Conservation (phyloP, 768 basidiomycete genomes). For the Boletus edulis region DNA sequence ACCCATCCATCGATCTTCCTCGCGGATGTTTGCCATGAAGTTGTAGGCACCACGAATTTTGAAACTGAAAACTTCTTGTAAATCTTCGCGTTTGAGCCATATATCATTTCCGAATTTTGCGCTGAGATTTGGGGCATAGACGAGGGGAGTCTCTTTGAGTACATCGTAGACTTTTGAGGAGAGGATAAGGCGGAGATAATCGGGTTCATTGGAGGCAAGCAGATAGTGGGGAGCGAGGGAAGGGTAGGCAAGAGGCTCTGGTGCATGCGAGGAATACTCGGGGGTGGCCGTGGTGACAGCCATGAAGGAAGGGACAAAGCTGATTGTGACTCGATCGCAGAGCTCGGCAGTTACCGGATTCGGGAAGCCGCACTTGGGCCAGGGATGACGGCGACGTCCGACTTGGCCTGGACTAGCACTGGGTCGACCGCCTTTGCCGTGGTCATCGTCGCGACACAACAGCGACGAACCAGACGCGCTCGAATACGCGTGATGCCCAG, state of each 20-base stretch:
- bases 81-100: constrained; percentile 95
- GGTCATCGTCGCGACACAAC: constrained; percentile 4
- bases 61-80: constrained; percentile 98
- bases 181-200: constrained; percentile 86
- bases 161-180: constrained; percentile 91
- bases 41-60: constrained; percentile 99
- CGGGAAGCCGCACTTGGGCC: neutral
- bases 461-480: constrained; percentile 3
- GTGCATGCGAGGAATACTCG: constrained; percentile 69
- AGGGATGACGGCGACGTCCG: neutral
- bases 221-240: constrained; percentile 65
- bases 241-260: constrained; percentile 62
- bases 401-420: neutral
- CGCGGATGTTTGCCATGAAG: constrained; percentile 87
- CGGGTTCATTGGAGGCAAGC: constrained; percentile 66
- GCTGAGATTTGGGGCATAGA: constrained; percentile 83
- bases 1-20: constrained; percentile 95
- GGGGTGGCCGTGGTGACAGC: constrained; percentile 46
- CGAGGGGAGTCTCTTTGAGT: constrained; percentile 85
- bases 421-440: neutral
- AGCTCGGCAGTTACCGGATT: constrained; percentile 19
- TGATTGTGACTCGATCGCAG: constrained; percentile 5
- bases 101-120: constrained; percentile 87
- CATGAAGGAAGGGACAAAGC: constrained; percentile 5
- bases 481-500: constrained; percentile 2